phyloP scores from a whole-genome alignment of 2,329 filamentous ascomycete species.

The Pyrenophora tritici-repentis region DNA sequence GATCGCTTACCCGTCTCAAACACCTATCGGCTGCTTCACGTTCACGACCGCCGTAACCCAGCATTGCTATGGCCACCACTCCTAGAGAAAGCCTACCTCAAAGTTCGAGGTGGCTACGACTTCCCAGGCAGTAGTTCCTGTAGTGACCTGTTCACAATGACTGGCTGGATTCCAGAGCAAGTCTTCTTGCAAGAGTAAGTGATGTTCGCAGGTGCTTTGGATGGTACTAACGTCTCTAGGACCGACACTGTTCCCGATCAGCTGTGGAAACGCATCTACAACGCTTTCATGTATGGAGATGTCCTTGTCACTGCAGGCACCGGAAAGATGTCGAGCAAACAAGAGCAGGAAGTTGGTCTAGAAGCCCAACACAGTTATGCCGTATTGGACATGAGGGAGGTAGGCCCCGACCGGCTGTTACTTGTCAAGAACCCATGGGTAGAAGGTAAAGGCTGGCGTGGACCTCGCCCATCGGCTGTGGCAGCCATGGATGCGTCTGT shows the following conservation, averaged over 20 bases:
- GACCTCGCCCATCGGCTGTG: slow-evolving; percentile 42
- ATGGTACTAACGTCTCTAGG: slow-evolving; percentile 48
- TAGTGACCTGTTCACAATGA: slow-evolving; percentile 90
- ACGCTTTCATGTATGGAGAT: slow-evolving; percentile 75
- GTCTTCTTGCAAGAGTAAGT: slow-evolving; percentile 78
- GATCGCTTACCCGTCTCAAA: slow-evolving; percentile 82
- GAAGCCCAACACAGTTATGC: slow-evolving; percentile 94
- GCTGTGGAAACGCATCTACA: slow-evolving; percentile 78
- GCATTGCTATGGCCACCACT: slow-evolving; percentile 88
- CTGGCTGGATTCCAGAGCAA: slow-evolving; percentile 96
- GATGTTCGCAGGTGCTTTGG: neutral
- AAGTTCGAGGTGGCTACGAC: slow-evolving; percentile 93
- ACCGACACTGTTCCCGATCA: slow-evolving; percentile 77
- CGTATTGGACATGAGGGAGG: slow-evolving; percentile 76
- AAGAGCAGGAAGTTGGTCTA: slow-evolving; percentile 80
- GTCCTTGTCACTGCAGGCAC: slow-evolving; percentile 91
- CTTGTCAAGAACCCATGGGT: slow-evolving; percentile 97
- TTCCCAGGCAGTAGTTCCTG: slow-evolving; percentile 97
- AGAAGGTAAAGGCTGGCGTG: slow-evolving; percentile 76
- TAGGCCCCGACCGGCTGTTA: slow-evolving; percentile 66
- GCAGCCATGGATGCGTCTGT: slow-evolving; percentile 24
- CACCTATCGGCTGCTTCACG: slow-evolving; percentile 77
- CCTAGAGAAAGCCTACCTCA: slow-evolving; percentile 94
- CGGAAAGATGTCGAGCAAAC: slow-evolving; percentile 74
- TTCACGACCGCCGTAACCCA: slow-evolving; percentile 82